These are phyloP conservation scores for Citropsis articulata DNA, from an alignment of 345 rosid genomes.

Conservation along the genomic window DNA sequence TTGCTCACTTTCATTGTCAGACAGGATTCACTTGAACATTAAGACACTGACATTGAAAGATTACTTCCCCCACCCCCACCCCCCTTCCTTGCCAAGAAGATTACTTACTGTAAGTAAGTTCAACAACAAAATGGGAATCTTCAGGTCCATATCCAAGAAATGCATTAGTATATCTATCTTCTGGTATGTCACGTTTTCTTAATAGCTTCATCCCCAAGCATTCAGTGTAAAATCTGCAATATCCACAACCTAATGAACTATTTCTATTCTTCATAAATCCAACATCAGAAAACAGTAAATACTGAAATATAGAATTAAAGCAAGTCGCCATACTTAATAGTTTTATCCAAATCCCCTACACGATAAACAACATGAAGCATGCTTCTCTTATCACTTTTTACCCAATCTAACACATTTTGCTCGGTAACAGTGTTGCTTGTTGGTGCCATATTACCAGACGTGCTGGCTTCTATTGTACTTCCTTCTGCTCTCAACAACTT, in stretches of 20 bases:
- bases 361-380: constrained; percentile 96
- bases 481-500: constrained; percentile 16
- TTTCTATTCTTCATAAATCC: background rate
- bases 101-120: constrained; percentile 82
- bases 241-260: background rate
- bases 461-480: constrained; percentile 10
- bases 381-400: constrained; percentile 76
- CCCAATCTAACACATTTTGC: constrained; percentile 40
- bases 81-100: background rate
- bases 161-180: constrained; percentile 93
- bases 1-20: background rate
- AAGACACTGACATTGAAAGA: background rate
- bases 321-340: constrained; percentile 59
- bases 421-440: constrained; percentile 15
- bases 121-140: constrained; percentile 89
- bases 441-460: constrained; percentile 14
- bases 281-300: background rate
- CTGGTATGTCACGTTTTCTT: constrained; percentile 95
- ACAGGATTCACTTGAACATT: background rate
- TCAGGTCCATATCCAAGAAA: constrained; percentile 99
- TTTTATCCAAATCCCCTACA: constrained; percentile 90
- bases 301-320: background rate
- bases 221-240: constrained; percentile 82
- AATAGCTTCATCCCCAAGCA: constrained; percentile 98
- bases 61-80: constrained; percentile 13